phyloP scores from a whole-genome alignment of 2,329 filamentous ascomycete species.

The Plectosphaerella cucumerina region DNA sequence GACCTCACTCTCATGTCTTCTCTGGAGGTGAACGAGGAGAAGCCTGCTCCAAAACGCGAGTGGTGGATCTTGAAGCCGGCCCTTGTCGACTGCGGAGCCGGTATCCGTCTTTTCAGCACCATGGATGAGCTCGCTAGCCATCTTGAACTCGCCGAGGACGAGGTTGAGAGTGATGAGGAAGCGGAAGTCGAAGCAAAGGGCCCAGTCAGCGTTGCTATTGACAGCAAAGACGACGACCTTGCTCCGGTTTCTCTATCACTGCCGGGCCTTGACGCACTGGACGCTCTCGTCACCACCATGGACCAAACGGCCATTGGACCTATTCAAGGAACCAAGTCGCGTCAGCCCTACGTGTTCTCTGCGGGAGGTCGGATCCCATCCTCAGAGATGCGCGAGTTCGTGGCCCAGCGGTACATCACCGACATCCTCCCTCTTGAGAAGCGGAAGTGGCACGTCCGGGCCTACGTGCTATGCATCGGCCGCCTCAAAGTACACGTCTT shows the following conservation, averaged over 20 bases:
- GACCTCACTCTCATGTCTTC: slow-evolving; percentile 28
- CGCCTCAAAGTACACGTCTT: slow-evolving; percentile 33
- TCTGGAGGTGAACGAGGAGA: slow-evolving; percentile 26
- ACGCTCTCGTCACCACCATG: slow-evolving; percentile 23
- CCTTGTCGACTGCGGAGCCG: slow-evolving; percentile 32
- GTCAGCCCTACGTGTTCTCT: slow-evolving; percentile 19
- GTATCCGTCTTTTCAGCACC: slow-evolving; percentile 33
- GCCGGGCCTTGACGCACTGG: slow-evolving; percentile 22
- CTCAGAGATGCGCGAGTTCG: slow-evolving; percentile 30
- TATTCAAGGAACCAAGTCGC: slow-evolving; percentile 3
- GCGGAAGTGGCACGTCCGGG: slow-evolving; percentile 31
- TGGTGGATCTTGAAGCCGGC: slow-evolving; percentile 37
- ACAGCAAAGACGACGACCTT: slow-evolving; percentile 2
- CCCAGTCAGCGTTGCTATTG: background rate
- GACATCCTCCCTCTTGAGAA: slow-evolving; percentile 23
- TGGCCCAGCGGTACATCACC: slow-evolving; percentile 31
- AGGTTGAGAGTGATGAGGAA: slow-evolving; percentile 21
- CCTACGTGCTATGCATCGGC: slow-evolving; percentile 29
- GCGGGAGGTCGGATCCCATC: slow-evolving; percentile 29
- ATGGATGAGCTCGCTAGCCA: slow-evolving; percentile 27
- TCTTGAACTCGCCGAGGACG: slow-evolving; percentile 29
- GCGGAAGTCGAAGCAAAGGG: slow-evolving; percentile 9
- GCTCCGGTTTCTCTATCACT: slow-evolving; percentile 14
- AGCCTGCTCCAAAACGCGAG: slow-evolving; percentile 20
- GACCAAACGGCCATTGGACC: slow-evolving; percentile 2